Conservation (phyloP, 2,329 filamentous ascomycete genomes). For the Lasiodiplodia gonubiensis region DNA sequence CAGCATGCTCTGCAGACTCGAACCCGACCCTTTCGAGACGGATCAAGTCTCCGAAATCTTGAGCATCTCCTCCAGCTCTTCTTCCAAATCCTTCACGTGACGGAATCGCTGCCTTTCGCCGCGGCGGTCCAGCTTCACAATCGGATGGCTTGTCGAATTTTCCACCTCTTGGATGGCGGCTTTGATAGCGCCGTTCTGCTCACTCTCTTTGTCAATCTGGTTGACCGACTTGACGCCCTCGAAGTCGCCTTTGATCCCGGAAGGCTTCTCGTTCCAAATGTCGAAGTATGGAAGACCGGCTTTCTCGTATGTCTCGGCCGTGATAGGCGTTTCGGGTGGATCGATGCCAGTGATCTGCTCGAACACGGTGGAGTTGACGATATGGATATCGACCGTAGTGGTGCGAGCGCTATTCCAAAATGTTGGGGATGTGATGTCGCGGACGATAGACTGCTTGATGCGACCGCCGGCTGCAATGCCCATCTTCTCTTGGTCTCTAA, state of each 20-base stretch:
- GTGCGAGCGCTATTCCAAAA: constrained; percentile 41
- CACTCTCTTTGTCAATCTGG: constrained; percentile 34
- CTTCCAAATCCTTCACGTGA: background rate
- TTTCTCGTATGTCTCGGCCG: constrained; percentile 41
- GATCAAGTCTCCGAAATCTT: background rate
- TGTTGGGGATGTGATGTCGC: constrained; percentile 34
- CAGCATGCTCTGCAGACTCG: background rate
- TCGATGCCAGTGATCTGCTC: constrained; percentile 44
- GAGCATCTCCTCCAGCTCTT: background rate
- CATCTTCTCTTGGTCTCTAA: constrained; percentile 37
- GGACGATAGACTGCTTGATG: constrained; percentile 49
- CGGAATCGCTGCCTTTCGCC: background rate
- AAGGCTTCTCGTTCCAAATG: constrained; percentile 39
- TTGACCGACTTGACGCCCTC: constrained; percentile 37
- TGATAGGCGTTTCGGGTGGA: constrained; percentile 45
- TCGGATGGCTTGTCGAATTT: background rate
- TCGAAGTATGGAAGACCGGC: constrained; percentile 48
- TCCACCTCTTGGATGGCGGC: background rate
- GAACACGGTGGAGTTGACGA: constrained; percentile 48
- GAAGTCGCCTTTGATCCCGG: constrained; percentile 39
- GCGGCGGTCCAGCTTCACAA: background rate
- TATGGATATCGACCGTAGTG: constrained; percentile 48
- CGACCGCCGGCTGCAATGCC: constrained; percentile 49
- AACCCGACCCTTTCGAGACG: background rate
- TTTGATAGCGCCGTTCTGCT: constrained; percentile 30